Evolutionary conservation across 108 stramenopile species (phyloP).

Genomic region (Cyclotella baltica): DNA sequence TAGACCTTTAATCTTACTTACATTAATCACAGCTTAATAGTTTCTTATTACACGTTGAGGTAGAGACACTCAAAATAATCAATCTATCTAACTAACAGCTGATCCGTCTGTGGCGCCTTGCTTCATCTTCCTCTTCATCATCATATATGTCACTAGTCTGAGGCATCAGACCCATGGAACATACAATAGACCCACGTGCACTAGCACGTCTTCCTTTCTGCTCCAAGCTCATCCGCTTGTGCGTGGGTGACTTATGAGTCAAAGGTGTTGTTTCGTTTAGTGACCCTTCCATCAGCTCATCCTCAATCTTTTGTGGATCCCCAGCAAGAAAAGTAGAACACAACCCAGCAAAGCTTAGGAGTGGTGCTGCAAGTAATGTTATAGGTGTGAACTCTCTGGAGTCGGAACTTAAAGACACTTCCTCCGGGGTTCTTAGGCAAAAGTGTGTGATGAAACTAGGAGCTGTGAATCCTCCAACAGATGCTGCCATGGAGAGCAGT

Average conservation of each 20-base stretch:
- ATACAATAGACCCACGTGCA: background rate
- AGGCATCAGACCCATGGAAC: background rate
- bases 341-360: background rate
- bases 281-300: background rate
- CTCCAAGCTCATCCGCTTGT: background rate
- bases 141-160: background rate
- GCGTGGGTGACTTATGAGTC: background rate
- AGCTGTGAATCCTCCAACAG: slow-evolving; percentile 69
- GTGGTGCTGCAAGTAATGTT: slow-evolving; percentile 49
- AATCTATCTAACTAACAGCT: too few relatives aligned
- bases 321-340: background rate
- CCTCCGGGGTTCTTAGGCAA: slow-evolving; percentile 66
- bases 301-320: background rate
- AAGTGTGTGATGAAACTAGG: slow-evolving; percentile 73
- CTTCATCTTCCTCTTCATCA: background rate
- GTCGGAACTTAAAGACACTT: slow-evolving; percentile 59
- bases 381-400: slow-evolving; percentile 59
- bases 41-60: too few relatives aligned
- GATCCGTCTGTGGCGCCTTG: too few relatives aligned
- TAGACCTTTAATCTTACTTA: too few relatives aligned
- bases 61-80: too few relatives aligned
- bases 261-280: slow-evolving; percentile 21
- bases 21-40: too few relatives aligned
- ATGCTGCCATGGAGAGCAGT: slow-evolving; percentile 64
- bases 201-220: background rate